Percentiles rank a stretch among this genome's conserved stretches.
phyloP scores from a whole-genome alignment of 2,329 filamentous ascomycete genomes.

The Penicillium sp. region DNA sequence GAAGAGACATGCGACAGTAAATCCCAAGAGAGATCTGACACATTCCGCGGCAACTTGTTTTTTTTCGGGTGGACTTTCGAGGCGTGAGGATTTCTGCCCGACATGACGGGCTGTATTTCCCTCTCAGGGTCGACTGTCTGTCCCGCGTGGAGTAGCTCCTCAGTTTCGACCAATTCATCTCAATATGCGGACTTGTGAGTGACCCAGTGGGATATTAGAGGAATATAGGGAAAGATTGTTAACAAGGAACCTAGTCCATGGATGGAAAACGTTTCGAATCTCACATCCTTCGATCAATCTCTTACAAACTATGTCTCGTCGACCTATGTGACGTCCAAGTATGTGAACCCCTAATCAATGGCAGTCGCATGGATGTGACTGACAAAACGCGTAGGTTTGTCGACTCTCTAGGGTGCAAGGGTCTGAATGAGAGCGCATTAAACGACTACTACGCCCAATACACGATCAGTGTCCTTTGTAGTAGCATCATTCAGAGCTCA shows the following conservation, averaged over 20 bases:
- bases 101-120: constrained; percentile 58
- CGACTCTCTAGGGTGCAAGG: constrained; percentile 74
- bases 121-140: constrained; percentile 69
- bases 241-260: constrained; percentile 65
- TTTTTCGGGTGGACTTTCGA: constrained; percentile 7
- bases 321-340: constrained; percentile 77
- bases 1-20: constrained; percentile 14
- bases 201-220: not conserved
- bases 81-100: constrained; percentile 26
- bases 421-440: constrained; percentile 74
- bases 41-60: constrained; percentile 21
- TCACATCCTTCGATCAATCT: constrained; percentile 71
- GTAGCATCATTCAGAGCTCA: constrained; percentile 89
- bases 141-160: constrained; percentile 69
- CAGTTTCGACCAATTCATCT: constrained; percentile 63
- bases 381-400: constrained; percentile 64
- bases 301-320: constrained; percentile 71
- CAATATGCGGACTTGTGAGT: constrained; percentile 66
- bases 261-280: constrained; percentile 74
- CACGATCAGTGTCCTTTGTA: constrained; percentile 89
- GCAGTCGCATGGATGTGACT: not conserved
- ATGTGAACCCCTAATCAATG: constrained; percentile 33
- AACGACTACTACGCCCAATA: constrained; percentile 87
- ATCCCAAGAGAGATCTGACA: constrained; percentile 15
- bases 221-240: constrained; percentile 23